Conservation (phyloP, 768 basidiomycete species). For the Leccinum imitatum region DNA sequence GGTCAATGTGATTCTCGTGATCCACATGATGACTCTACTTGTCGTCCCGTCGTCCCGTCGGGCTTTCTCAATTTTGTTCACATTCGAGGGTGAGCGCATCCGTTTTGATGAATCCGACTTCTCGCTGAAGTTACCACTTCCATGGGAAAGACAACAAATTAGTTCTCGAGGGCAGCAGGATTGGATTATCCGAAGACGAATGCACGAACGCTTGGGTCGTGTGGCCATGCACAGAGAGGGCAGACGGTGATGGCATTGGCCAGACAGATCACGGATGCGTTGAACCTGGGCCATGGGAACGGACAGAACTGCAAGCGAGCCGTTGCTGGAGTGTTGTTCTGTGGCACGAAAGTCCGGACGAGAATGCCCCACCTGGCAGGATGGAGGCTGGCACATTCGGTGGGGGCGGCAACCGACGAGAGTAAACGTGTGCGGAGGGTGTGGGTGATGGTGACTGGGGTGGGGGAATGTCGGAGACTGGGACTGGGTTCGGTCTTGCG, state of each 20-base stretch:
- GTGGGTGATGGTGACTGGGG: conserved; percentile 24
- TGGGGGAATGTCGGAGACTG: conserved; percentile 52
- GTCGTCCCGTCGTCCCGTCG: conserved; percentile 2
- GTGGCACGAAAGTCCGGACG: conserved; percentile 1
- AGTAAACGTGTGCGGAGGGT: conserved; percentile 34
- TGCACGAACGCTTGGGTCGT: conserved; percentile 7
- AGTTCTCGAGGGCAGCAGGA: conserved; percentile 48
- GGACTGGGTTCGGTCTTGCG: conserved; percentile 18
- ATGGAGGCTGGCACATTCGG: conserved; percentile 24
- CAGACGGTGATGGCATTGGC: conserved; percentile 12
- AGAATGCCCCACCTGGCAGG: conserved; percentile 25
- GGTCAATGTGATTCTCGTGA: conserved; percentile 10
- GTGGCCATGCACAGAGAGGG: conserved; percentile 25
- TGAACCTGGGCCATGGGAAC: conserved; percentile 32
- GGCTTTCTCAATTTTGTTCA: conserved; percentile 16
- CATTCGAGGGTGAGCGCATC: conserved; percentile 12
- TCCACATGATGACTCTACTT: neutral
- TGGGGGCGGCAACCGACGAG: conserved; percentile 38
- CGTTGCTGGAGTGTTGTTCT: conserved; percentile 3
- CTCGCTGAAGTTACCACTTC: conserved; percentile 42
- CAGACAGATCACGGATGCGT: conserved; percentile 15
- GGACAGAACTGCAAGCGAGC: conserved; percentile 42
- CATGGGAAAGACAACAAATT: conserved; percentile 51
- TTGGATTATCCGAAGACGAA: conserved; percentile 26
- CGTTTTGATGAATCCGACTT: conserved; percentile 16